Conservation (phyloP, 2,329 filamentous ascomycete species). For the Epichloe hybrida region DNA sequence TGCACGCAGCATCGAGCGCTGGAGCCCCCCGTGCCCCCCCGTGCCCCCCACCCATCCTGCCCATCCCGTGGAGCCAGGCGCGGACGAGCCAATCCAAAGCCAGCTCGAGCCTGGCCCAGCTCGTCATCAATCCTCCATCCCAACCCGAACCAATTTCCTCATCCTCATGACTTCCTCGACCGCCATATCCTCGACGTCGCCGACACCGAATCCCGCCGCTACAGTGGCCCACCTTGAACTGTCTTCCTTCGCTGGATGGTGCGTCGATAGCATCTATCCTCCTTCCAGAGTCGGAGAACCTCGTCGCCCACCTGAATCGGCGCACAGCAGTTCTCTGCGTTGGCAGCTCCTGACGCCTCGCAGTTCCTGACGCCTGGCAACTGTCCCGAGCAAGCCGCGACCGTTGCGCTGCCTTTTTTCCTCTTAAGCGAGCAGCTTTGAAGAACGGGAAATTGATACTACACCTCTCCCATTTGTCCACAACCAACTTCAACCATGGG, state of each 20-base stretch:
- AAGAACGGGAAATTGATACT: not conserved
- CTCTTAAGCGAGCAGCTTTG: no score
- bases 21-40: no score
- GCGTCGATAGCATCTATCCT: not conserved
- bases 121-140: slow-evolving; percentile 4
- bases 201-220: not conserved
- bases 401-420: not conserved
- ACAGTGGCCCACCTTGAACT: not conserved
- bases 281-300: no score
- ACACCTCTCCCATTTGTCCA: not conserved
- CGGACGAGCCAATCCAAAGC: no score
- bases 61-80: no score
- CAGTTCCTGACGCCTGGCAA: not conserved
- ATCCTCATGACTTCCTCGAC: not conserved
- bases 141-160: not conserved
- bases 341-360: not conserved
- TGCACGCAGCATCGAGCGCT: no score
- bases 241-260: not conserved
- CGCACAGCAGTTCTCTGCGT: not conserved
- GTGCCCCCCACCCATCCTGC: no score
- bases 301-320: not conserved
- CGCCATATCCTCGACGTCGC: slow-evolving; percentile 1
- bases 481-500: slow-evolving; percentile 15
- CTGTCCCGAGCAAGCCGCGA: not conserved
- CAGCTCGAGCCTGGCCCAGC: no score